These are phyloP conservation scores for Phaeomoniella chlamydospora DNA, from an alignment of 2,329 filamentous ascomycete species.

Conservation along the genomic window DNA sequence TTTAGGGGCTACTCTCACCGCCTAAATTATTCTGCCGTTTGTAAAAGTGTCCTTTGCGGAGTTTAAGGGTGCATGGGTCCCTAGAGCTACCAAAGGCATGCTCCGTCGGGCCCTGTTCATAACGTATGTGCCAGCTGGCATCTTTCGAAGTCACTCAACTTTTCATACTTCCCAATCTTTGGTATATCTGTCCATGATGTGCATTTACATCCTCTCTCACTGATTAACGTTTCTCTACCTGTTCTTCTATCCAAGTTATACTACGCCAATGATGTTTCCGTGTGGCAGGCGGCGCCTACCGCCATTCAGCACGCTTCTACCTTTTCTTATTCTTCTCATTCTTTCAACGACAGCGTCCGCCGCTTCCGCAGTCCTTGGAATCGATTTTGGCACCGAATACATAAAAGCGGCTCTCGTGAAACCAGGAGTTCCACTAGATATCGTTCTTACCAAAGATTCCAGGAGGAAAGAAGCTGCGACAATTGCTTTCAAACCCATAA, in stretches of 20 bases:
- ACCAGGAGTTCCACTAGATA: conserved; percentile 91
- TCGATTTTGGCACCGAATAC: conserved; percentile 92
- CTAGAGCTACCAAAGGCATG: too few relatives aligned
- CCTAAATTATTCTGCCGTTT: neutral
- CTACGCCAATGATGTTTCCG: neutral
- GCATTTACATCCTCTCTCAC: too few relatives aligned
- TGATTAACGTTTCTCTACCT: too few relatives aligned
- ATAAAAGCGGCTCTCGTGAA: conserved; percentile 94
- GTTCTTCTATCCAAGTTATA: neutral
- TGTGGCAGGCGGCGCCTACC: neutral
- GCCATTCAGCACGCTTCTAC: conserved; percentile 19
- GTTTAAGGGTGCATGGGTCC: neutral
- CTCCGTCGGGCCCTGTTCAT: neutral
- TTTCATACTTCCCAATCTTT: too few relatives aligned
- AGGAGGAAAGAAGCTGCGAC: conserved; percentile 88
- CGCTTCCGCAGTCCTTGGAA: conserved; percentile 68
- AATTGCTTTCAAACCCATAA: conserved; percentile 83
- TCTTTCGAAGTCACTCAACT: neutral
- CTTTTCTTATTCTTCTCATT: conserved; percentile 37
- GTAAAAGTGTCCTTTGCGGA: neutral
- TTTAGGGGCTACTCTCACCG: too few relatives aligned
- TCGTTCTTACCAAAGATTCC: conserved; percentile 94
- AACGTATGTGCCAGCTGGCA: neutral
- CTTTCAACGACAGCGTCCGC: conserved; percentile 42
- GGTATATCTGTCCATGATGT: too few relatives aligned